Evolutionary conservation across 176 grass and related monocot genomes (phyloP).

Genomic region (Alloteropsis semialata): DNA sequence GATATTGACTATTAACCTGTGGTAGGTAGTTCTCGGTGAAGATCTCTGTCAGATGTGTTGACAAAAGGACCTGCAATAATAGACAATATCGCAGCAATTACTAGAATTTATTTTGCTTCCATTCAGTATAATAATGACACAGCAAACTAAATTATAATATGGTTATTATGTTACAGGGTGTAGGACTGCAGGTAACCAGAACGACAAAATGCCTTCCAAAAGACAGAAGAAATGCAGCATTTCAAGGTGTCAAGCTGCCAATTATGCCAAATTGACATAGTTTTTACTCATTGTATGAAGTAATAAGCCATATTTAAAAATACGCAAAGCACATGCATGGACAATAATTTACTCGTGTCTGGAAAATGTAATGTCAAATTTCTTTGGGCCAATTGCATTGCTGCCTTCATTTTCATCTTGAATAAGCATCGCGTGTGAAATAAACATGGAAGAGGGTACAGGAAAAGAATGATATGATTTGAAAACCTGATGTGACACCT

Average conservation of each 20-base stretch:
- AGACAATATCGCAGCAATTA: conserved; percentile 9
- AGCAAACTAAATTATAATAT: neutral
- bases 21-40: conserved; percentile 73
- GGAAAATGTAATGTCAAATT: neutral
- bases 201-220: conserved; percentile 3
- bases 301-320: neutral
- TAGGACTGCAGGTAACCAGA: neutral
- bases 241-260: neutral
- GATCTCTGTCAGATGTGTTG: conserved; percentile 92
- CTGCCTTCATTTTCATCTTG: no score
- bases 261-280: neutral
- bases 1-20: conserved; percentile 54
- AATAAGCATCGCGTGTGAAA: neutral
- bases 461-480: neutral
- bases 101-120: neutral
- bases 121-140: neutral
- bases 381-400: no score
- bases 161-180: conserved; percentile 8
- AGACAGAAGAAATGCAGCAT: neutral
- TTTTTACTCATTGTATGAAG: neutral
- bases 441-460: neutral
- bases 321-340: neutral
- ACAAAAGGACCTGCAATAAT: conserved; percentile 73
- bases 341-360: neutral
- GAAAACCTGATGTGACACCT: neutral